A percentile compares a stretch with the other conserved stretches of the same genome.
phyloP scores from a whole-genome alignment of 768 basidiomycete genomes.

The Pholiota molesta region DNA sequence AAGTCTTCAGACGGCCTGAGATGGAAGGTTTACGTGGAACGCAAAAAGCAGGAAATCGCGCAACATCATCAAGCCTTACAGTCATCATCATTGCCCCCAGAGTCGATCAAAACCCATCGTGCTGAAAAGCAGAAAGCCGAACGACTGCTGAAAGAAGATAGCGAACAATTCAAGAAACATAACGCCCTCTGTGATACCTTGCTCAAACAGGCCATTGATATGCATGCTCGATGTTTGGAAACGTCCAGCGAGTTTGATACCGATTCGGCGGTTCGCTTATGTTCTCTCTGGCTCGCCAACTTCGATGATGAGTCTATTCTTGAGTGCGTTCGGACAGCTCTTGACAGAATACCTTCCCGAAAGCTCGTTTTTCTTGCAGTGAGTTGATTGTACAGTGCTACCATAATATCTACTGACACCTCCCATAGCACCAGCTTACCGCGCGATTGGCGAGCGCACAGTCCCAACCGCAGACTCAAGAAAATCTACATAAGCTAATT shows the following conservation, averaged over 20 bases:
- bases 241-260: slow-evolving; percentile 75
- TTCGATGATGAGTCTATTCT: slow-evolving; percentile 62
- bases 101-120: slow-evolving; percentile 16
- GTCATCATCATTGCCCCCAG: neutral
- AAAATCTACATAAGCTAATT: slow-evolving; percentile 64
- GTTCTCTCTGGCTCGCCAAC: slow-evolving; percentile 92
- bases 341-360: slow-evolving; percentile 72
- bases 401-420: neutral
- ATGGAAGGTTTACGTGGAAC: slow-evolving; percentile 70
- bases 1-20: slow-evolving; percentile 72
- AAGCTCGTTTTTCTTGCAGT: slow-evolving; percentile 90
- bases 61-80: slow-evolving; percentile 43
- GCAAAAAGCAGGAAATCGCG: slow-evolving; percentile 73
- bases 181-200: slow-evolving; percentile 57
- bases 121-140: slow-evolving; percentile 32
- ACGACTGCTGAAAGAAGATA: slow-evolving; percentile 46
- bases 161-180: slow-evolving; percentile 57
- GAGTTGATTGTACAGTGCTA: slow-evolving; percentile 16
- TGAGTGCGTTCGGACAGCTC: slow-evolving; percentile 42
- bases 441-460: slow-evolving; percentile 72
- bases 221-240: slow-evolving; percentile 81
- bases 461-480: slow-evolving; percentile 46
- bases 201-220: slow-evolving; percentile 74
- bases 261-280: slow-evolving; percentile 77
- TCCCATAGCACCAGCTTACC: slow-evolving; percentile 76